Evolutionary conservation across 2,329 filamentous ascomycete genomes (phyloP).

Genomic region (Ophiosphaerella herpotricha): DNA sequence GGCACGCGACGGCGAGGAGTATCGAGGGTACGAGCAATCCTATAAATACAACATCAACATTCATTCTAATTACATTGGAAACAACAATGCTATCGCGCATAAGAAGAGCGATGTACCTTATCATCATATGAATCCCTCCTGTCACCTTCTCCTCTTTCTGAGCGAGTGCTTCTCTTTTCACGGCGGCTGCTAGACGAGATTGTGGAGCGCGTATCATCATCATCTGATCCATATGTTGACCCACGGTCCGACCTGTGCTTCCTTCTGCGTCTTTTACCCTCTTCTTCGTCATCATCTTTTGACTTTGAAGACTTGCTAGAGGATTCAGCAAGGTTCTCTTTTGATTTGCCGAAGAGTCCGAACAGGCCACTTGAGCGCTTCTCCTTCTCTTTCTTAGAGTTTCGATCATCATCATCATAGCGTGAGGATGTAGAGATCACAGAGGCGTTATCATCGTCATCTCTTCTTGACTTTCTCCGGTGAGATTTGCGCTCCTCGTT

Average conservation of each 20-base stretch:
- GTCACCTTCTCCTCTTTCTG: conserved; percentile 39
- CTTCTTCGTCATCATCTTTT: conserved; percentile 44
- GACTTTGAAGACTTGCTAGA: conserved; percentile 40
- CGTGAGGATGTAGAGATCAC: conserved; percentile 47
- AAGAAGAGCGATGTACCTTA: conserved; percentile 45
- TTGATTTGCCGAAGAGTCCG: conserved; percentile 53
- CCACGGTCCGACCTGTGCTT: conserved; percentile 47
- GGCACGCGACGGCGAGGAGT: conserved; percentile 26
- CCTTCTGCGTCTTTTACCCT: conserved; percentile 52
- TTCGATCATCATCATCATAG: conserved; percentile 48
- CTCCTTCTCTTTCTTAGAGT: conserved; percentile 43
- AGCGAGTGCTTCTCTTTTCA: conserved; percentile 50
- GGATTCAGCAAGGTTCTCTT: conserved; percentile 42
- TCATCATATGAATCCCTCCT: conserved; percentile 41
- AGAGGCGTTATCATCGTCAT: conserved; percentile 51
- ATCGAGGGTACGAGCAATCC: conserved; percentile 36
- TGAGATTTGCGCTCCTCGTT: conserved; percentile 47
- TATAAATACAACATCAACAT: conserved; percentile 38
- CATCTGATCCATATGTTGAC: conserved; percentile 46
- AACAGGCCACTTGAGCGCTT: conserved; percentile 54
- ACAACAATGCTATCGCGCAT: conserved; percentile 30
- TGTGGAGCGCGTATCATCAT: conserved; percentile 44
- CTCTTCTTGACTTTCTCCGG: conserved; percentile 48
- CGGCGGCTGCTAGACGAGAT: conserved; percentile 42
- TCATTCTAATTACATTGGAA: conserved; percentile 37